phyloP scores from a whole-genome alignment of 164 flowering plant genomes.

The Berberis thunbergii region DNA sequence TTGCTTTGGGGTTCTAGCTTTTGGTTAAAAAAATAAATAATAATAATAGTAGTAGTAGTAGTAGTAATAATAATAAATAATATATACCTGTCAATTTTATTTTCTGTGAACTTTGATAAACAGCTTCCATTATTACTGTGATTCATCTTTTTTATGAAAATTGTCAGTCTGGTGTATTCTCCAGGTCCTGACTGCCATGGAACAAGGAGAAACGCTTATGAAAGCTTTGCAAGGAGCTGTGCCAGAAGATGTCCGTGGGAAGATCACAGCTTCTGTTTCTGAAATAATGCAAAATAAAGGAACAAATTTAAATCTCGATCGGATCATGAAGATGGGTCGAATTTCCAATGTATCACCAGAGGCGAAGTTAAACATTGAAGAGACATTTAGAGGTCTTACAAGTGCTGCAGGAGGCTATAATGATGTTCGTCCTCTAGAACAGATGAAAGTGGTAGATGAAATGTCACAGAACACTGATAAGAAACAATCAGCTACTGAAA shows the following conservation, averaged over 20 bases:
- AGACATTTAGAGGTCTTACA: slow-evolving; percentile 20
- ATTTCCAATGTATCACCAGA: slow-evolving; percentile 27
- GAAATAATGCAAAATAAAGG: slow-evolving; percentile 47
- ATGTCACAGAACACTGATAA: slow-evolving; percentile 17
- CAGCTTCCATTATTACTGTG: background rate
- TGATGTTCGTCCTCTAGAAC: slow-evolving; percentile 22
- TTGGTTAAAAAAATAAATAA: no score
- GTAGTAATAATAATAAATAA: no score
- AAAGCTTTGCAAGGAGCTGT: slow-evolving; percentile 93
- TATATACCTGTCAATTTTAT: no score
- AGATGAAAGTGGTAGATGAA: slow-evolving; percentile 22
- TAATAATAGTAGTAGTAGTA: no score
- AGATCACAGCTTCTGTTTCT: slow-evolving; percentile 72
- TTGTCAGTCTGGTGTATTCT: slow-evolving; percentile 2
- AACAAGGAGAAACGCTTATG: slow-evolving; percentile 78
- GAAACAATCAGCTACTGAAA: slow-evolving; percentile 20
- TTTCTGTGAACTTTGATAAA: no score
- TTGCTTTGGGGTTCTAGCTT: no score
- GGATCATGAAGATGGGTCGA: slow-evolving; percentile 24
- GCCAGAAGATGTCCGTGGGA: slow-evolving; percentile 91
- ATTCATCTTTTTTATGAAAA: background rate
- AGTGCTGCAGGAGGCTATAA: slow-evolving; percentile 20
- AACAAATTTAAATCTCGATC: slow-evolving; percentile 38
- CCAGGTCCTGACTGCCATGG: slow-evolving; percentile 81
- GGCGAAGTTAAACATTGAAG: slow-evolving; percentile 32